Evolutionary conservation across 2,329 filamentous ascomycete genomes (phyloP), one percentile per base, ranked within the genome.

Genomic region (Dactylella cylindrospora): DNA sequence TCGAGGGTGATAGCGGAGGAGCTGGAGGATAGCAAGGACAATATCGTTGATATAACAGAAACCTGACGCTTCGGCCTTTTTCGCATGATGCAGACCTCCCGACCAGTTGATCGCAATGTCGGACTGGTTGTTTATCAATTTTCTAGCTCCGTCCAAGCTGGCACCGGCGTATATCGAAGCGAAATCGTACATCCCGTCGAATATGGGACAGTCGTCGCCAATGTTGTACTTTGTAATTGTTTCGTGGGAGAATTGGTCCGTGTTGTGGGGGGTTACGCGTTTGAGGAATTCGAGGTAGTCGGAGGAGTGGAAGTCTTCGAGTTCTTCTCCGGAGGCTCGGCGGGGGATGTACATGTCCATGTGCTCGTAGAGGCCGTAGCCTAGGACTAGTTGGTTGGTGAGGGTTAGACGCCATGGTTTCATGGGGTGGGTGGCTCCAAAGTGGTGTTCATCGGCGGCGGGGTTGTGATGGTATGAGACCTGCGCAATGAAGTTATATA

Each of bases 41-140:
- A 84, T 84, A 68, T 84, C 82, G 73, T 98, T 98, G 76, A 97
- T 90, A 75, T 98, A 98, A 76, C 93, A 98, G 74, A 98, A 98
- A 0, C 93, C 93, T 7, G 86, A 91, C 0, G 93, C 91, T 74
- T 95, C 90, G 45, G 86, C 83, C 71, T 91, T 93, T 74, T 97
- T 96, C 38, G 93, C 93, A 71, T 98, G 93, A 73, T 98, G 93
- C 25, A 98, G 80, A 7, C 93, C 93, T 28, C 93, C 93, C 12
- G 90, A 93, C 93, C 93, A 98, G 69, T 95, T 94, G 70, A 98
- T 90, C 50, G 93, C 93, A 70, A 98, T 96, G 70, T 97, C 88
- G 23, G 90, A 89, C 74, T 95, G 87, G 40, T 84, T 80, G 69
- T 88, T 86, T 71, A 85, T 86, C 29, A 98, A 83, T 71, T 95